Conservation (phyloP, 768 basidiomycete genomes). For the Infundibulicybe gibba region DNA sequence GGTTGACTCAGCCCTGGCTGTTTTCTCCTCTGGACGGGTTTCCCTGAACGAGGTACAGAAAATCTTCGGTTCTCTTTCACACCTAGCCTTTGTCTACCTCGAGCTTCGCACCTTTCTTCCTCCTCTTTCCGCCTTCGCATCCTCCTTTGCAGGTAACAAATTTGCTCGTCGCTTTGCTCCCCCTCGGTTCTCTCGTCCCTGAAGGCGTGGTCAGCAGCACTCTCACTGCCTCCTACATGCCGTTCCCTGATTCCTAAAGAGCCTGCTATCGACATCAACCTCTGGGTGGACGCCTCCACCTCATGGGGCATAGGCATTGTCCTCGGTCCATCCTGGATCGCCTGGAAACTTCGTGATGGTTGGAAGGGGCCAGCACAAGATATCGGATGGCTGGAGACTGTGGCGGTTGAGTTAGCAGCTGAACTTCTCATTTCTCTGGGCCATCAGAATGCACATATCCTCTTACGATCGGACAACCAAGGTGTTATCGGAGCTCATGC, state of each 20-base stretch:
- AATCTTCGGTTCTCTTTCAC: no score
- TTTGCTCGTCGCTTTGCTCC: not conserved
- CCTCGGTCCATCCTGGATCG: no score
- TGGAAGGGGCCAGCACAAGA: no score
- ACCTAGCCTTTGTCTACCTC: not conserved
- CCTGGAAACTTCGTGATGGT: no score
- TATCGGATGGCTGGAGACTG: no score
- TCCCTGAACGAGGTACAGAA: not conserved
- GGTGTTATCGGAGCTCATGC: constrained; percentile 22
- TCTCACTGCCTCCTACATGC: not conserved
- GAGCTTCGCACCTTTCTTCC: not conserved
- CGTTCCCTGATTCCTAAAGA: not conserved
- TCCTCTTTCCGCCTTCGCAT: no score
- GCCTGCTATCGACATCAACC: no score
- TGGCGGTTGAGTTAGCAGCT: no score
- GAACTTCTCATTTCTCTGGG: not conserved
- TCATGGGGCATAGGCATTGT: no score
- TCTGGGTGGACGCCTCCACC: no score
- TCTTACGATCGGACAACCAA: constrained; percentile 22
- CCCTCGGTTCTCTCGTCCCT: not conserved
- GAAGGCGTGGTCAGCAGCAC: not conserved
- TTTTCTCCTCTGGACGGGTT: no score
- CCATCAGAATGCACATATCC: constrained; percentile 6
- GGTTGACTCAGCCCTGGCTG: no score
- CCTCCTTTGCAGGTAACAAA: not conserved